Conservation (phyloP, 192 early-diverging fungal genomes). For the Umbelopsis ramanniana region DNA sequence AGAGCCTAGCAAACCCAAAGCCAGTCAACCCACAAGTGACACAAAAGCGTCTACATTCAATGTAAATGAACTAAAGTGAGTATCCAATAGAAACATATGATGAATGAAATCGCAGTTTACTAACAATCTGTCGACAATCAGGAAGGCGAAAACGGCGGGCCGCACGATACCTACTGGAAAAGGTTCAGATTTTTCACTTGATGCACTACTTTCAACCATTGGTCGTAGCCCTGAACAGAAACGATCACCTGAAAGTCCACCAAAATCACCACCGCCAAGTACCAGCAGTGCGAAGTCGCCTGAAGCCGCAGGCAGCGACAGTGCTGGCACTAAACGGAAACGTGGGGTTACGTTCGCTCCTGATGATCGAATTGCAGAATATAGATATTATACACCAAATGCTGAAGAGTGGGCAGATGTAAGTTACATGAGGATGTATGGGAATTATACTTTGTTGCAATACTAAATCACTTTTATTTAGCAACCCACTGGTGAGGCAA, state of each 20-base stretch:
- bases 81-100: neutral
- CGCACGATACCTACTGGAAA: neutral
- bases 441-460: neutral
- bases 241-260: neutral
- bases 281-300: neutral
- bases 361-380: conserved; percentile 13
- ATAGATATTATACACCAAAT: conserved; percentile 15
- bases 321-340: neutral
- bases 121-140: neutral
- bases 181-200: conserved; percentile 16
- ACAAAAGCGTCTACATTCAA: conserved; percentile 8
- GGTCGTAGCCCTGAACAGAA: conserved; percentile 9
- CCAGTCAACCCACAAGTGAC: neutral
- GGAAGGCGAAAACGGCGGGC: conserved; percentile 14
- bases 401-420: conserved; percentile 18
- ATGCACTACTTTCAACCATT: conserved; percentile 9
- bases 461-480: neutral
- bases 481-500: conserved; percentile 20
- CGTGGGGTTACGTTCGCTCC: conserved; percentile 5
- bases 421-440: neutral
- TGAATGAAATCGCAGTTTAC: neutral
- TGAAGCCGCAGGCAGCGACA: neutral
- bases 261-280: conserved; percentile 1
- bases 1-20: conserved; percentile 1
- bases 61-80: conserved; percentile 12